These are phyloP conservation scores for Umbelopsis sp. DNA, from an alignment of 192 early-diverging fungal species.

Conservation along the genomic window DNA sequence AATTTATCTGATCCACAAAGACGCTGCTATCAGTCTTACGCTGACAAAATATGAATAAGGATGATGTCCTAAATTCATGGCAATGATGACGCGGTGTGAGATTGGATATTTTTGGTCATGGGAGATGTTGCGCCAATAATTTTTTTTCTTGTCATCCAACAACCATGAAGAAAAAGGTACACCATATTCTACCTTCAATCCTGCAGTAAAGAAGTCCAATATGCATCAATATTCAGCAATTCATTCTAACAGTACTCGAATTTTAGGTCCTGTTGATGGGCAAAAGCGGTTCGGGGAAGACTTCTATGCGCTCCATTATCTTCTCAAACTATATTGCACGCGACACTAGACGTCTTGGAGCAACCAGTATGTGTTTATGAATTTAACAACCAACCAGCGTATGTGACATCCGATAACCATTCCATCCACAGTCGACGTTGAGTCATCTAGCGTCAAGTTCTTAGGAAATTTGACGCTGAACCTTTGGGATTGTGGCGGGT, in stretches of 20 bases:
- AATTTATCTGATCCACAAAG: too few species aligned
- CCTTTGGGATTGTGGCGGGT: constrained; percentile 96
- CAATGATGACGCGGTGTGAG: not conserved
- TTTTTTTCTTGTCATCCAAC: not conserved
- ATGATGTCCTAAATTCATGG: not conserved
- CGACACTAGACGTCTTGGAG: constrained; percentile 93
- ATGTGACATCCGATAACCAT: not conserved
- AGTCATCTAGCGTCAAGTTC: constrained; percentile 94
- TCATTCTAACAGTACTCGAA: not conserved
- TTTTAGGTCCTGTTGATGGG: constrained; percentile 96
- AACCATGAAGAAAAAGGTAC: not conserved
- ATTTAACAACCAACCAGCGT: not conserved
- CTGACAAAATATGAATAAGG: not conserved
- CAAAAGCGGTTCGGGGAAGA: constrained; percentile 95
- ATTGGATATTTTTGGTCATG: not conserved
- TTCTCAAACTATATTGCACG: constrained; percentile 96
- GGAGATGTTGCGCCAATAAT: not conserved
- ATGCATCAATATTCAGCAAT: not conserved
- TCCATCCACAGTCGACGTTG: constrained; percentile 83
- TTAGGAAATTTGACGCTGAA: constrained; percentile 94
- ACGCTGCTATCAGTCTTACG: too few species aligned
- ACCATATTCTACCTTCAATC: not conserved
- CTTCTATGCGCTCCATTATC: constrained; percentile 98
- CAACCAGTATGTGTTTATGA: constrained; percentile 69
- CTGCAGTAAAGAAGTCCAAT: too few species aligned